Percentiles rank a stretch among this genome's conserved stretches.
Evolutionary conservation across 2,329 filamentous ascomycete genomes (phyloP).

Genomic region (Akanthomyces muscarius): DNA sequence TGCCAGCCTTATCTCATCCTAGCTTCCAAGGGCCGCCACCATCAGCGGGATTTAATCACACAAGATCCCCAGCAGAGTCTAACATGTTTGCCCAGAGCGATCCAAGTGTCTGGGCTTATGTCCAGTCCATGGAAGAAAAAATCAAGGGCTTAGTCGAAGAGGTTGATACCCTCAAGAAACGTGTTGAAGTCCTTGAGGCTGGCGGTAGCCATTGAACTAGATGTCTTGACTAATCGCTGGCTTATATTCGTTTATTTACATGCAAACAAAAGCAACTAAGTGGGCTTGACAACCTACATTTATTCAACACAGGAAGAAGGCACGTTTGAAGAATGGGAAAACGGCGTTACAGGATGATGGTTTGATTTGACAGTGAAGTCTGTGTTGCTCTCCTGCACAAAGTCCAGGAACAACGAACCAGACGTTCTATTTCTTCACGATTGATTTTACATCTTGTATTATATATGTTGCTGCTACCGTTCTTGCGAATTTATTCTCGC

Average conservation of each 20-base stretch:
- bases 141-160: slow-evolving; percentile 35
- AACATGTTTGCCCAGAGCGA: slow-evolving; percentile 63
- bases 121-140: slow-evolving; percentile 64
- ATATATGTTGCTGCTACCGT: not conserved
- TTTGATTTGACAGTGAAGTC: slow-evolving; percentile 2
- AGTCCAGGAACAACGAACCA: not conserved
- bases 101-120: slow-evolving; percentile 66
- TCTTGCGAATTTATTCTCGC: not conserved
- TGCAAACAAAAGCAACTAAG: slow-evolving; percentile 3
- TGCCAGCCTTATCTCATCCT: slow-evolving; percentile 35
- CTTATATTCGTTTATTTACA: not conserved
- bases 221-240: not conserved
- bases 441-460: slow-evolving; percentile 1
- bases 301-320: not conserved
- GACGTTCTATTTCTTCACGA: not conserved
- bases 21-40: slow-evolving; percentile 29
- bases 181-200: slow-evolving; percentile 30
- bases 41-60: slow-evolving; percentile 30
- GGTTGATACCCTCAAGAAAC: slow-evolving; percentile 32
- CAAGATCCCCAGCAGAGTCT: slow-evolving; percentile 45
- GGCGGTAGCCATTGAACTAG: not conserved
- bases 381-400: slow-evolving; percentile 1
- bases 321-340: slow-evolving; percentile 13
- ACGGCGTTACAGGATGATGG: slow-evolving; percentile 15
- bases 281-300: not conserved